Base-by-base conservation (phyloP, 345 rosid genomes). In the Acer yangbiense region DNA sequence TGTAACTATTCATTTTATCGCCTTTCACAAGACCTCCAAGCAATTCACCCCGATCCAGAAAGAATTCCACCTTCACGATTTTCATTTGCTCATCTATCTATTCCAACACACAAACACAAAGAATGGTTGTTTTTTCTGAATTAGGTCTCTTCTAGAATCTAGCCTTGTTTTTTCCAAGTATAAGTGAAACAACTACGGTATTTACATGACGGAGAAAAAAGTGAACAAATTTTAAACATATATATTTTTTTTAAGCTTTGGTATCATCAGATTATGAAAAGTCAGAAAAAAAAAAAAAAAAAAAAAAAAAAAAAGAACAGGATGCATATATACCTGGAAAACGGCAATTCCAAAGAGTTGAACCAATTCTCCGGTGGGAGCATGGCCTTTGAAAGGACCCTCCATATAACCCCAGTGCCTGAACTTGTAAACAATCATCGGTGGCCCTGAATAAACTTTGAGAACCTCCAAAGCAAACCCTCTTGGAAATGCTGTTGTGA, bases 331-430 rank as follows among this genome's bases (percentile, higher is more conserved):
- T 35, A 35, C 76, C 75, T 73, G 50, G 63, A 86, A 84, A 20
- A 89, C 76, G 17, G 79, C 65, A n/a, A 84, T 81, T 48, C 92
- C 90, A 52, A 20, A 76, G 58, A 86, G 48, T 70, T 89, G 75
- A 0, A 87, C 85, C 74, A 85, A 14, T 29, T 90, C 91, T 7
- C 87, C 91, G 0, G 92, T 90, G 1, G 94, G 89, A 20, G 89
- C 81, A 57, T 86, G 80, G 44, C 90, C 90, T 77, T 88, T 90
- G 85, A 88, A 91, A 69, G 95, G 93, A 63, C 95, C 95, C 73
- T 91, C 95, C 93, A 79, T 89, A 57, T 81, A 83, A 35, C 88
- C 95, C 91, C 95, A 89, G 83, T 91, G 93, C 81, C 95, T 87
- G 87, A 91, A 91, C 87, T 91, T 91, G 88, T 83, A 91, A 1